Evolutionary conservation across 495 filamentous ascomycete species (phyloP).

Genomic region (Penicillium diatomitis): DNA sequence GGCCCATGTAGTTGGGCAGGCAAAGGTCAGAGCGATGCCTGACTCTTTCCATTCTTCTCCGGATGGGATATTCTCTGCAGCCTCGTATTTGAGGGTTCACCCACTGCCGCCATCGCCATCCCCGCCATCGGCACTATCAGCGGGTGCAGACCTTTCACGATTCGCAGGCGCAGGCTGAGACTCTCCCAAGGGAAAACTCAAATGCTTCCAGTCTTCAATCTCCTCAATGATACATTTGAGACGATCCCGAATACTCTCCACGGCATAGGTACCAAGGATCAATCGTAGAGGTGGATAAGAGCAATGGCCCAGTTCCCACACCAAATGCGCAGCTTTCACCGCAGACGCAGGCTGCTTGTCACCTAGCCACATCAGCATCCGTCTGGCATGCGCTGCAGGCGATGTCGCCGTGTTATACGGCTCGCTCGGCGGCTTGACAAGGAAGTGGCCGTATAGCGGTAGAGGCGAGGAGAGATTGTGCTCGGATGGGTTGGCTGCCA

Average conservation of each 20-base stretch:
- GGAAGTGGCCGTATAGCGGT: conserved; percentile 82
- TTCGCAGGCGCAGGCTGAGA: conserved; percentile 9
- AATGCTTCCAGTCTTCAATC: conserved; percentile 82
- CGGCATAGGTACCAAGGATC: conserved; percentile 82
- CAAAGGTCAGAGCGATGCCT: too few relatives aligned
- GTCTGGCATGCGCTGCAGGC: conserved; percentile 79
- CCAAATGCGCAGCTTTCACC: conserved; percentile 87
- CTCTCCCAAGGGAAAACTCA: conserved; percentile 48
- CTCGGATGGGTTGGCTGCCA: conserved; percentile 17
- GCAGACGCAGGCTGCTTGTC: conserved; percentile 88
- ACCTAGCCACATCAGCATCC: conserved; percentile 93
- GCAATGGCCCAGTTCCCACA: conserved; percentile 95
- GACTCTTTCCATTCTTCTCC: too few relatives aligned
- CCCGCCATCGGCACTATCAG: conserved; percentile 4
- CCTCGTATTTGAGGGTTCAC: too few relatives aligned
- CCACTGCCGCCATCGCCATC: too few relatives aligned
- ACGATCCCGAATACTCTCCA: conserved; percentile 88
- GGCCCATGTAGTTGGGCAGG: too few relatives aligned
- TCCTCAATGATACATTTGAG: conserved; percentile 88
- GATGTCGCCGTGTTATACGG: conserved; percentile 68
- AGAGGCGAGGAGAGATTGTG: conserved; percentile 42
- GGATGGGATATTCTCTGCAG: too few relatives aligned
- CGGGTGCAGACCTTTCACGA: conserved; percentile 5
- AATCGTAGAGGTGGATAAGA: conserved; percentile 78
- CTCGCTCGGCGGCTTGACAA: conserved; percentile 75